A percentile compares a stretch with the other conserved stretches of the same genome.
phyloP scores from a whole-genome alignment of 768 basidiomycete genomes.

The Collybia sp. region DNA sequence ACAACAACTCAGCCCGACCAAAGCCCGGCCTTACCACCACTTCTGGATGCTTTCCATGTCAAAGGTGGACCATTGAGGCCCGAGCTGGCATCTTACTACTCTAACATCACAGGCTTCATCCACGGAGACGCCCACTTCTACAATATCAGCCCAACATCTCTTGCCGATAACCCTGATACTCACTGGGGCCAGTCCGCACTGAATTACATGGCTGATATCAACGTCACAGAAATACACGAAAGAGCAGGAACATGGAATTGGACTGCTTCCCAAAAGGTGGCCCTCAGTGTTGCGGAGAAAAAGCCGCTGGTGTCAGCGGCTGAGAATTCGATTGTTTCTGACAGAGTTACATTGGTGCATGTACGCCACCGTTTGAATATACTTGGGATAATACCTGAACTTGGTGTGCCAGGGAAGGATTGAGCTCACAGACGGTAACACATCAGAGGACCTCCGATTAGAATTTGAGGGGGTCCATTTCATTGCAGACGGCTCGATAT shows the following conservation, averaged over 20 bases:
- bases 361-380: conserved; percentile 34
- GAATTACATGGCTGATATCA: conserved; percentile 43
- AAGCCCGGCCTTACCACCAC: conserved; percentile 34
- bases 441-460: conserved; percentile 53
- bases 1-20: conserved; percentile 37
- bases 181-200: conserved; percentile 49
- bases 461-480: conserved; percentile 81
- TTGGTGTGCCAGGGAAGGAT: conserved; percentile 53
- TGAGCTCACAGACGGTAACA: conserved; percentile 54
- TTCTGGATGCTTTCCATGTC: conserved; percentile 47
- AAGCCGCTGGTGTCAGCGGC: conserved; percentile 29
- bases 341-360: conserved; percentile 56
- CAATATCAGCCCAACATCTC: conserved; percentile 54
- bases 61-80: conserved; percentile 41
- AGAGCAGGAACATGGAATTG: conserved; percentile 65
- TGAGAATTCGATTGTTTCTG: conserved; percentile 22
- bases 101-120: conserved; percentile 77
- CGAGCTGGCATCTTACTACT: conserved; percentile 52
- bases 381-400: conserved; percentile 2
- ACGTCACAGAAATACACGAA: conserved; percentile 43
- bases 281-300: conserved; percentile 65
- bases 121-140: conserved; percentile 56
- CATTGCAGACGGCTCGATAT: conserved; percentile 68
- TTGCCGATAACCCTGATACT: conserved; percentile 31
- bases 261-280: conserved; percentile 56